Evolutionary conservation across 1,139 yeast species (phyloP).

Genomic region (Blastobotrys ciferrii): DNA sequence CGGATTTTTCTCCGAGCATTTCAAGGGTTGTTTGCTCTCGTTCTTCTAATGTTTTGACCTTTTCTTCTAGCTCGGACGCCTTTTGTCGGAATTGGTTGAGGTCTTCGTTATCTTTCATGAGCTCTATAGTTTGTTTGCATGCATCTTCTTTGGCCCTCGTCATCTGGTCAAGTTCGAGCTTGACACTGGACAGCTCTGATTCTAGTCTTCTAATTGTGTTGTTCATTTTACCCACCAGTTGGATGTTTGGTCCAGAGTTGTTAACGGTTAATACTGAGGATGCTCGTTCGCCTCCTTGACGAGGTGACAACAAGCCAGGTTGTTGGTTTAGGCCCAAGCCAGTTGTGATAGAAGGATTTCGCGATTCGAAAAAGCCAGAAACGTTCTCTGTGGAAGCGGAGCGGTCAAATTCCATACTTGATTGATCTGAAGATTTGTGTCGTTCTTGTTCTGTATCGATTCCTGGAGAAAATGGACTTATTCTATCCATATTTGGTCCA

Average conservation of each 20-base stretch:
- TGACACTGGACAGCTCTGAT: conserved; percentile 64
- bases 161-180: conserved; percentile 59
- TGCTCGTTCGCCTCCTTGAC: conserved; percentile 1
- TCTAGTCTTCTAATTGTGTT: conserved; percentile 76
- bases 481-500: not conserved
- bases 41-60: conserved; percentile 37
- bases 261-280: conserved; percentile 4
- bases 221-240: conserved; percentile 68
- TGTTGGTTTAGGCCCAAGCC: not conserved
- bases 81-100: conserved; percentile 42
- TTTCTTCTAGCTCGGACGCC: conserved; percentile 42
- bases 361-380: not conserved
- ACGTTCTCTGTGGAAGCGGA: conserved; percentile 1
- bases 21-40: conserved; percentile 63
- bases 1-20: conserved; percentile 84
- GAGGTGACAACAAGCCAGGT: not conserved
- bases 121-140: conserved; percentile 61
- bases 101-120: conserved; percentile 55
- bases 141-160: conserved; percentile 61
- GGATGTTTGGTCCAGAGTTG: conserved; percentile 32
- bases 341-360: conserved; percentile 1
- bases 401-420: not conserved
- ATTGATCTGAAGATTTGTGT: not conserved
- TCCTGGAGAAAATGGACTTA: not conserved
- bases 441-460: not conserved